Evolutionary conservation across 306 rosid species (phyloP), one percentile per base, ranked within the genome.

Genomic region (Senna siamea): DNA sequence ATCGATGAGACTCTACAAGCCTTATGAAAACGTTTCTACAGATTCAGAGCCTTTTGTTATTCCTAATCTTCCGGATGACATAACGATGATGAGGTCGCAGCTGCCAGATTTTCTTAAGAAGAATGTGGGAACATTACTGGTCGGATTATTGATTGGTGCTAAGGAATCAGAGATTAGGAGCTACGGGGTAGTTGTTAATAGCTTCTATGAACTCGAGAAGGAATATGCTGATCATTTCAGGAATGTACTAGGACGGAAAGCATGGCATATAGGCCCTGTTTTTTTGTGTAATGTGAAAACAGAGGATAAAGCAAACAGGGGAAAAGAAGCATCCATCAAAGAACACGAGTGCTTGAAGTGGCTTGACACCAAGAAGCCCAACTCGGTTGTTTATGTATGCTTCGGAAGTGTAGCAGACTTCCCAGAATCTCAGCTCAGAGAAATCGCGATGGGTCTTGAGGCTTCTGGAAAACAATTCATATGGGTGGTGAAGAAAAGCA

Each of bases 241-340:
- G 18, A 69, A 83, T 0, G 82, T 61, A 19, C 5, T 84, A 7
- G 83, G 87, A 41, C 72, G 78, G 48, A 86, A 34, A 59, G 79
- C 82, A 9, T 90, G 96, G 91, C 90, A 81, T 13, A 75, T 88
- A 6, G 96, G 96, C 5, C 96, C 96, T 0, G 32, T 90, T 6
- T 90, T 81, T 38, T 19, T 84, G 8, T 0, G 32, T 26, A 3
- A 26, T 26, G 30, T 26, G 30, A 3, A 26, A n/a, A n/a, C n/a
- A n/a, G n/a, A 59, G 2, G 79, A 66, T 0, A 67, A 74, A 65
- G 9, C 32, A 9, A 12, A 61, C 0, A 63, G 81, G 22, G 79
- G 78, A 66, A 61, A 54, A 0, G 83, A 70, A 28, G 13, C 35
- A 0, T 34, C 58, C 2, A 66, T 71, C 9, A 59, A 47, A 7